Conservation (phyloP, 2,329 filamentous ascomycete genomes). For the Rhinocladiella mackenziei region DNA sequence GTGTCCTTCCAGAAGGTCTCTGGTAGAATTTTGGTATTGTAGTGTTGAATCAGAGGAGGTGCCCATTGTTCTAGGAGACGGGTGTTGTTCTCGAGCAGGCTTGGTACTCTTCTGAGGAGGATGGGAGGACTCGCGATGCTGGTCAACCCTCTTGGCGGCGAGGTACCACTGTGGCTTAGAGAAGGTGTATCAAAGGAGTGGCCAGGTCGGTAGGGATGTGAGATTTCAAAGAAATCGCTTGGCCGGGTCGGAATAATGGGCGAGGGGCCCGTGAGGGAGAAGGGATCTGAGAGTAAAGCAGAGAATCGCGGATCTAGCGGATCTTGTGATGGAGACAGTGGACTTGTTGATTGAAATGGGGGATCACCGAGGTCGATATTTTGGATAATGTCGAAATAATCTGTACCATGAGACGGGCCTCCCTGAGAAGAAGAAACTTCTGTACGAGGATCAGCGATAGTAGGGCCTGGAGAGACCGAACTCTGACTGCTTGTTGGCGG, state of each 20-base stretch:
- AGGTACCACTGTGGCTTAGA: conserved; percentile 1
- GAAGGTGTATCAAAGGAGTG: conserved; percentile 12
- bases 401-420: not conserved
- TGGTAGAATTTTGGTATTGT: conserved; percentile 21
- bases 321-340: conserved; percentile 5
- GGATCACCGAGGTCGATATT: conserved; percentile 13
- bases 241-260: not conserved
- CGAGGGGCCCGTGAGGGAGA: conserved; percentile 8
- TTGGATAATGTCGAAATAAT: conserved; percentile 16
- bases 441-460: conserved; percentile 2
- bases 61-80: conserved; percentile 22
- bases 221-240: conserved; percentile 5
- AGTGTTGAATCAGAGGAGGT: conserved; percentile 21
- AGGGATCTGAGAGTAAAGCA: conserved; percentile 17
- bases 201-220: conserved; percentile 11
- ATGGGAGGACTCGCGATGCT: conserved; percentile 2
- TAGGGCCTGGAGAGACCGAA: conserved; percentile 13
- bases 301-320: conserved; percentile 16
- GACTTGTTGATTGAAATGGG: conserved; percentile 11
- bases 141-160: not conserved
- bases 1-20: conserved; percentile 25
- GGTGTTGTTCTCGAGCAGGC: conserved; percentile 5
- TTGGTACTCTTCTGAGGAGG: conserved; percentile 5
- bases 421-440: conserved; percentile 8
- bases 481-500: conserved; percentile 8